These are phyloP conservation scores for Fusarium sp. DNA, from an alignment of 2,329 filamentous ascomycete genomes.

Conservation along the genomic window DNA sequence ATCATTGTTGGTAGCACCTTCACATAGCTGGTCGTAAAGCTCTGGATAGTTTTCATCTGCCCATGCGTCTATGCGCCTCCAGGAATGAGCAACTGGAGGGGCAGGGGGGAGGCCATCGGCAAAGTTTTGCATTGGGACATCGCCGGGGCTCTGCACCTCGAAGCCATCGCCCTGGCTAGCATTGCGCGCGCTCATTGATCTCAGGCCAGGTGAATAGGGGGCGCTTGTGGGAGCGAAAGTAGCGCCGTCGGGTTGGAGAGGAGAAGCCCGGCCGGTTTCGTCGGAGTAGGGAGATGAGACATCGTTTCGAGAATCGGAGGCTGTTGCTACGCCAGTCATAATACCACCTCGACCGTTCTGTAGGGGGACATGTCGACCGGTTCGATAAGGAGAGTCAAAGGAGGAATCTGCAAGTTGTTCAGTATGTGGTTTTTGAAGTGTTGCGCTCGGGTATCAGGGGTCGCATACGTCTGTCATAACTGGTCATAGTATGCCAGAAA, in stretches of 20 bases:
- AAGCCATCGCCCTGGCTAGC: constrained; percentile 72
- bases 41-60: constrained; percentile 95
- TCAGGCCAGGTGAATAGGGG: constrained; percentile 90
- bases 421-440: constrained; percentile 13
- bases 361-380: constrained; percentile 88
- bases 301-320: constrained; percentile 87
- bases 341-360: constrained; percentile 83
- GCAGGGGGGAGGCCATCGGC: constrained; percentile 89
- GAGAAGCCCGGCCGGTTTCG: constrained; percentile 68
- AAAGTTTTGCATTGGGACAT: constrained; percentile 98
- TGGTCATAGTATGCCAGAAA: constrained; percentile 94
- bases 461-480: constrained; percentile 71
- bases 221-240: constrained; percentile 65
- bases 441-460: constrained; percentile 1
- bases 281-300: constrained; percentile 82
- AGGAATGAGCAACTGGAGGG: constrained; percentile 88
- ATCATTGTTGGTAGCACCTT: constrained; percentile 92
- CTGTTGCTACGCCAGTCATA: constrained; percentile 88
- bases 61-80: constrained; percentile 94
- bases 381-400: constrained; percentile 92
- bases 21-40: constrained; percentile 90
- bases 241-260: constrained; percentile 48
- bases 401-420: constrained; percentile 75
- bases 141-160: constrained; percentile 77
- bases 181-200: constrained; percentile 77